Percentiles rank a stretch among this genome's conserved stretches.
Conservation (phyloP, 129 eudicot genomes). For the Ambrosia trifida region DNA sequence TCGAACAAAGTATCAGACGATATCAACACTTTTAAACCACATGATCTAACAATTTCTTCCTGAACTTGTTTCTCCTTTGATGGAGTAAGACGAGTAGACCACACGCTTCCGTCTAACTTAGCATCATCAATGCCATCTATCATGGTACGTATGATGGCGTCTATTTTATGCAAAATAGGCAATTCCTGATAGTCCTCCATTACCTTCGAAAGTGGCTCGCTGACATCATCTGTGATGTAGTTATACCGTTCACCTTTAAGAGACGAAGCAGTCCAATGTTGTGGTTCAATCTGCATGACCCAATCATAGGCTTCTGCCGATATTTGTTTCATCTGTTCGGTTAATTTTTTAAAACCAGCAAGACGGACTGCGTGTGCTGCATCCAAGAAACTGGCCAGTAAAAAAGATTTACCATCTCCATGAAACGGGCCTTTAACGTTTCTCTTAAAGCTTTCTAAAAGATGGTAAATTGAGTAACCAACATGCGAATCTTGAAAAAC, state of each 20-base stretch:
- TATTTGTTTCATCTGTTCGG: constrained; percentile 57
- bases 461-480: constrained; percentile 77
- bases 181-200: constrained; percentile 50
- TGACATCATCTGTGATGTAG: constrained; percentile 52
- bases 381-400: constrained; percentile 48
- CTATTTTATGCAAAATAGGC: constrained; percentile 64
- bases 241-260: constrained; percentile 69
- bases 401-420: constrained; percentile 65
- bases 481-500: constrained; percentile 54
- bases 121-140: constrained; percentile 44
- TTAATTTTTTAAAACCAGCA: constrained; percentile 47
- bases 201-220: constrained; percentile 44
- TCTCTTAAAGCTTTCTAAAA: constrained; percentile 57
- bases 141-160: constrained; percentile 49
- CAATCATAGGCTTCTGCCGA: constrained; percentile 69
- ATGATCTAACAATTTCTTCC: constrained; percentile 44
- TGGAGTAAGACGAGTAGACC: constrained; percentile 62
- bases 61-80: constrained; percentile 50
- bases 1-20: constrained; percentile 72
- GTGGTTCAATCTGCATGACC: constrained; percentile 69
- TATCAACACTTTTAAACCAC: constrained; percentile 51
- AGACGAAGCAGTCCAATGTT: constrained; percentile 55
- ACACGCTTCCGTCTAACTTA: constrained; percentile 39
- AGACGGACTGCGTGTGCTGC: constrained; percentile 68
- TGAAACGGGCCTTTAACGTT: constrained; percentile 57